These are phyloP conservation scores for Skeletonema costatum DNA, from an alignment of 108 stramenopile species.

Conservation along the genomic window DNA sequence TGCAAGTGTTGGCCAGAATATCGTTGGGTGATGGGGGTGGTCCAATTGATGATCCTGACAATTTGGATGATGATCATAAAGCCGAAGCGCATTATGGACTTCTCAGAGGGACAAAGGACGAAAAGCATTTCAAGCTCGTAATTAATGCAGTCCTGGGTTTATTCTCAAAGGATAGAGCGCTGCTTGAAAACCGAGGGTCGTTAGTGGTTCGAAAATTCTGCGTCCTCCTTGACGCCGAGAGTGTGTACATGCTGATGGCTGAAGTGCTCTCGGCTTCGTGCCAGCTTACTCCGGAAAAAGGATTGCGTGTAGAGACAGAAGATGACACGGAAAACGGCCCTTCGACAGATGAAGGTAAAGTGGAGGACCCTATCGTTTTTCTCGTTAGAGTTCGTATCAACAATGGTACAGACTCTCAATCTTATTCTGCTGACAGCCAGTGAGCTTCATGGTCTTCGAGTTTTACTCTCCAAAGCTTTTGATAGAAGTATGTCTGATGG, in stretches of 20 bases:
- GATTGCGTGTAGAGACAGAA: neutral
- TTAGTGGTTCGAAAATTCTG: constrained; percentile 96
- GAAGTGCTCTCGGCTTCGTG: constrained; percentile 76
- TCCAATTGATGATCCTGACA: constrained; percentile 35
- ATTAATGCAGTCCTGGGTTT: constrained; percentile 91
- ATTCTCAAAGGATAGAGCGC: constrained; percentile 85
- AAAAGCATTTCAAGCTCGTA: constrained; percentile 90
- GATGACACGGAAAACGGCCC: constrained; percentile 23
- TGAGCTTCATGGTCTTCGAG: constrained; percentile 91
- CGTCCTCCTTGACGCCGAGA: constrained; percentile 91
- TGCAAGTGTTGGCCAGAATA: constrained; percentile 95
- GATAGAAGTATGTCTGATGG: neutral
- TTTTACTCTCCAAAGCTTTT: constrained; percentile 61
- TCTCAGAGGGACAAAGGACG: constrained; percentile 46
- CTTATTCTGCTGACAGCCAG: constrained; percentile 95
- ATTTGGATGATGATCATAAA: constrained; percentile 21
- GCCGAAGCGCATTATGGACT: constrained; percentile 31
- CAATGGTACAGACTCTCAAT: constrained; percentile 98
- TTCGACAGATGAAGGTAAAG: constrained; percentile 34
- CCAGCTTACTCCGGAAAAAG: constrained; percentile 5
- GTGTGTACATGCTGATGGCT: constrained; percentile 93
- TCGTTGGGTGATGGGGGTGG: constrained; percentile 56
- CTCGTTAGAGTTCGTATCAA: constrained; percentile 89
- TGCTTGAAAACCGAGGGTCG: constrained; percentile 95
- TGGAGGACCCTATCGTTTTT: constrained; percentile 31